These are phyloP conservation scores for Prunus yedoensis DNA, from an alignment of 331 rosid species.

Conservation along the genomic window DNA sequence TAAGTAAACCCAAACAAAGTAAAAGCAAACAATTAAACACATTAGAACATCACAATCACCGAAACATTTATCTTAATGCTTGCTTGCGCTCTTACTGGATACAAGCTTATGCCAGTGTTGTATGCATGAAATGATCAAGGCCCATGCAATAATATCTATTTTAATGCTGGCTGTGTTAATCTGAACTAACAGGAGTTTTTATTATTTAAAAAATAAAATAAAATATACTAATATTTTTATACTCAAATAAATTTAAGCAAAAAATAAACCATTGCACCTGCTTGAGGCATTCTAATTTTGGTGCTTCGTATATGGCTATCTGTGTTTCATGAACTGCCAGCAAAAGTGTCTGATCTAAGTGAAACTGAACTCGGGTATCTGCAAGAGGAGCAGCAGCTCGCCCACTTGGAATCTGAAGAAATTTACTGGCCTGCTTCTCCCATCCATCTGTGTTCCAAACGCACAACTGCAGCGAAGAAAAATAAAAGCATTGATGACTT, in stretches of 20 bases:
- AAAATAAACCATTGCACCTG: constrained; percentile 53
- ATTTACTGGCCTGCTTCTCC: constrained; percentile 80
- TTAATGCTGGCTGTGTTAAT: not conserved
- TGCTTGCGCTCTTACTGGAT: not conserved
- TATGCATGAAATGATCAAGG: constrained; percentile 1
- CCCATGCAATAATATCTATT: not conserved
- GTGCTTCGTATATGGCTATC: constrained; percentile 91
- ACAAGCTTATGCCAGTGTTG: not conserved
- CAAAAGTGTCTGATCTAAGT: constrained; percentile 82
- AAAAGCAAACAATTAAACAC: constrained; percentile 11
- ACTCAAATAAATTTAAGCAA: not conserved
- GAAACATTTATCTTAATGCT: not conserved
- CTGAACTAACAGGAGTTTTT: not conserved
- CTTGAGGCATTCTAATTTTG: constrained; percentile 83
- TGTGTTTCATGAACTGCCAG: constrained; percentile 93
- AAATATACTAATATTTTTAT: not conserved
- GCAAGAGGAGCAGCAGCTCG: constrained; percentile 72
- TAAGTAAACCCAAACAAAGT: constrained; percentile 12
- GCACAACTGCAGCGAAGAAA: constrained; percentile 63
- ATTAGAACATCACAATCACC: not conserved
- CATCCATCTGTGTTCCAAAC: constrained; percentile 97
- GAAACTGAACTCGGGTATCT: constrained; percentile 95
- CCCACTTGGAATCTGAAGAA: constrained; percentile 71
- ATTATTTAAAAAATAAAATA: not conserved
- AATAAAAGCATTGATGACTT: not conserved